These are phyloP conservation scores for Begonia masoniana DNA, from an alignment of 306 rosid genomes.

Conservation along the genomic window DNA sequence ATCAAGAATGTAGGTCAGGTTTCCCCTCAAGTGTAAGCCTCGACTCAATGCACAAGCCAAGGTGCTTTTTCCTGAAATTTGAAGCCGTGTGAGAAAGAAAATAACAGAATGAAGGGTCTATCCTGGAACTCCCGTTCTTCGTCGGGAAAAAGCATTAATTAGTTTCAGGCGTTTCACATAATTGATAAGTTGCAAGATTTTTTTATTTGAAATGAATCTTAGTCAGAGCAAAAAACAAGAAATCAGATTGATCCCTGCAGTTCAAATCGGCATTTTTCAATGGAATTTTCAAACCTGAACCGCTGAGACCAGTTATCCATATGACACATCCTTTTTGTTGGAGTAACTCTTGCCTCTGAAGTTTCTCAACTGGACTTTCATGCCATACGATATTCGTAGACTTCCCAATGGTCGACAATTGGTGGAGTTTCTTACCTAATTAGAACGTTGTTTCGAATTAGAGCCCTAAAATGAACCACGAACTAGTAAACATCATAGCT, in stretches of 20 bases:
- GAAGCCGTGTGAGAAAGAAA: slow-evolving; percentile 15
- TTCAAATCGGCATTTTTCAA: too few species aligned
- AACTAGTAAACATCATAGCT: neutral
- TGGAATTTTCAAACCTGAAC: slow-evolving; percentile 53
- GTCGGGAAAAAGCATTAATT: too few species aligned
- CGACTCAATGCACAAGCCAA: slow-evolving; percentile 85
- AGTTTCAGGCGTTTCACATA: too few species aligned
- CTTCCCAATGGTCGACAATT: slow-evolving; percentile 44
- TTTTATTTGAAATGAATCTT: too few species aligned
- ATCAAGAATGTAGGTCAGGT: slow-evolving; percentile 72
- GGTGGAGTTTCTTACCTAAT: slow-evolving; percentile 36
- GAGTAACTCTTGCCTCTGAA: slow-evolving; percentile 64
- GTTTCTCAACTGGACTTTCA: slow-evolving; percentile 56
- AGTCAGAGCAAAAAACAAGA: too few species aligned
- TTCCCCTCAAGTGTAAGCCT: slow-evolving; percentile 66
- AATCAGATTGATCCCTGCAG: too few species aligned
- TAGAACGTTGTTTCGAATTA: neutral
- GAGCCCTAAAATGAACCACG: too few species aligned
- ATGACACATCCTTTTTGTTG: slow-evolving; percentile 92
- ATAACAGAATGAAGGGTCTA: neutral
- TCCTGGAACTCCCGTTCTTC: too few species aligned
- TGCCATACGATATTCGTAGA: slow-evolving; percentile 87
- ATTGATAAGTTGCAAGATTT: too few species aligned
- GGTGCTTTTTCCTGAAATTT: slow-evolving; percentile 76
- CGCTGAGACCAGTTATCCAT: slow-evolving; percentile 98